Evolutionary conservation across 345 rosid genomes (phyloP).

Genomic region (Eucalyptus cloeziana): DNA sequence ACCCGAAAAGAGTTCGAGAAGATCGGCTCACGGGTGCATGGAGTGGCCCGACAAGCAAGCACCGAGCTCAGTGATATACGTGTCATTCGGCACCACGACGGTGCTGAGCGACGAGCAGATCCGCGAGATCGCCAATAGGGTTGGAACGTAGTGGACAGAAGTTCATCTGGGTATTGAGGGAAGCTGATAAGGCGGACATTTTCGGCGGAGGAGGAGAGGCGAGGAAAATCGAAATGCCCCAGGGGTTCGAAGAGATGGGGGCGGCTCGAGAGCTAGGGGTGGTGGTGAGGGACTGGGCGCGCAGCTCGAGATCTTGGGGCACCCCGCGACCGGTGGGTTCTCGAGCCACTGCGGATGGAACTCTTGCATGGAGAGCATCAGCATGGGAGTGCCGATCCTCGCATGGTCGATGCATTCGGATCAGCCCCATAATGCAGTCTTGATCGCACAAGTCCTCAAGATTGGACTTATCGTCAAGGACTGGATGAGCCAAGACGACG

Average conservation of each 20-base stretch:
- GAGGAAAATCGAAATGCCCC: slow-evolving; percentile 13
- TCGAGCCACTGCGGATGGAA: slow-evolving; percentile 66
- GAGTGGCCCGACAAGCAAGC: slow-evolving; percentile 10
- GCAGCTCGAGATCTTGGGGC: slow-evolving; percentile 39
- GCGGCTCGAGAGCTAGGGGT: slow-evolving; percentile 16
- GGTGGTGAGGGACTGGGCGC: too few species aligned
- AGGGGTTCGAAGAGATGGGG: slow-evolving; percentile 24
- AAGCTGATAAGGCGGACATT: too few species aligned
- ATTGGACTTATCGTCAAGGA: slow-evolving; percentile 19
- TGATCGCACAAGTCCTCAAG: slow-evolving; percentile 25
- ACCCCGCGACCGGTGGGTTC: slow-evolving; percentile 38
- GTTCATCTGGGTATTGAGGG: too few species aligned
- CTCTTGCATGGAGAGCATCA: slow-evolving; percentile 62
- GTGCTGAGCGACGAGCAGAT: background rate
- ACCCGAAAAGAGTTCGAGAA: background rate
- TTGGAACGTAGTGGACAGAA: too few species aligned
- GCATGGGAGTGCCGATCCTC: slow-evolving; percentile 45
- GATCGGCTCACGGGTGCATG: background rate
- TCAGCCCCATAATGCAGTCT: slow-evolving; percentile 36
- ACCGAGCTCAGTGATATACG: slow-evolving; percentile 1
- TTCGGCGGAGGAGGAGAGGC: background rate
- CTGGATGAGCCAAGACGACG: slow-evolving; percentile 10
- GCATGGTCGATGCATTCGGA: slow-evolving; percentile 68
- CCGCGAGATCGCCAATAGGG: too few species aligned
- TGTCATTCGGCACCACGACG: slow-evolving; percentile 10